Percentiles rank a stretch among this genome's conserved stretches.
Conservation (phyloP, 768 basidiomycete genomes). For the Myochromella boudieri region DNA sequence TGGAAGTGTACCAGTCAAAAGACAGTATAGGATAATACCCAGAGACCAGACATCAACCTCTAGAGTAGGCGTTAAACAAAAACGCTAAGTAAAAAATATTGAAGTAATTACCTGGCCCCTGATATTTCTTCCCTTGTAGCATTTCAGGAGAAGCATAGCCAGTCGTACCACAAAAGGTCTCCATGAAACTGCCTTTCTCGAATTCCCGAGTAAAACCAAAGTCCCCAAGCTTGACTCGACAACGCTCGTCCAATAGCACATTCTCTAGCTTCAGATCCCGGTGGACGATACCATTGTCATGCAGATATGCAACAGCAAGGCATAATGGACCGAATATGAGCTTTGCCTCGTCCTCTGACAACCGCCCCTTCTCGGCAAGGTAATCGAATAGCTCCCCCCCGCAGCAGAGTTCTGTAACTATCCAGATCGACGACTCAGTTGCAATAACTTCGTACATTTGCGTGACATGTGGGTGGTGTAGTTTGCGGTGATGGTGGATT, state of each 20-base stretch:
- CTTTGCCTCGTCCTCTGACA: constrained; percentile 81
- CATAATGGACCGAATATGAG: constrained; percentile 95
- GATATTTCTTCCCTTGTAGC: constrained; percentile 83
- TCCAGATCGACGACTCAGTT: constrained; percentile 94
- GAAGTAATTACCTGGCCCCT: constrained; percentile 73
- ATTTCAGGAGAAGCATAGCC: constrained; percentile 95
- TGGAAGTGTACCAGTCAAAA: constrained; percentile 86
- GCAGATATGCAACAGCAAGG: constrained; percentile 90
- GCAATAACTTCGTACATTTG: constrained; percentile 98
- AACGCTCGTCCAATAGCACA: constrained; percentile 85
- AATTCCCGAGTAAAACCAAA: constrained; percentile 95
- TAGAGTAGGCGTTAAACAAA: constrained; percentile 28
- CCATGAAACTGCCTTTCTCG: constrained; percentile 74
- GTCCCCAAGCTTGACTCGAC: constrained; percentile 91
- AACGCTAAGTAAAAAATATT: neutral
- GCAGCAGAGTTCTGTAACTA: constrained; percentile 94
- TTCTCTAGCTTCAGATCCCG: constrained; percentile 97
- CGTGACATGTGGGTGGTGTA: constrained; percentile 94
- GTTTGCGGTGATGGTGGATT: constrained; percentile 96
- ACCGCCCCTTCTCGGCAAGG: constrained; percentile 89
- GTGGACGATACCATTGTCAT: constrained; percentile 92
- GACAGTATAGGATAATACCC: constrained; percentile 87
- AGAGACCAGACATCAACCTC: constrained; percentile 97
- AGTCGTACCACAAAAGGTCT: constrained; percentile 95
- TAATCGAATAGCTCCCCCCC: constrained; percentile 99